phyloP scores from a whole-genome alignment of 179 eudicot genomes.

The Nepenthes alata region DNA sequence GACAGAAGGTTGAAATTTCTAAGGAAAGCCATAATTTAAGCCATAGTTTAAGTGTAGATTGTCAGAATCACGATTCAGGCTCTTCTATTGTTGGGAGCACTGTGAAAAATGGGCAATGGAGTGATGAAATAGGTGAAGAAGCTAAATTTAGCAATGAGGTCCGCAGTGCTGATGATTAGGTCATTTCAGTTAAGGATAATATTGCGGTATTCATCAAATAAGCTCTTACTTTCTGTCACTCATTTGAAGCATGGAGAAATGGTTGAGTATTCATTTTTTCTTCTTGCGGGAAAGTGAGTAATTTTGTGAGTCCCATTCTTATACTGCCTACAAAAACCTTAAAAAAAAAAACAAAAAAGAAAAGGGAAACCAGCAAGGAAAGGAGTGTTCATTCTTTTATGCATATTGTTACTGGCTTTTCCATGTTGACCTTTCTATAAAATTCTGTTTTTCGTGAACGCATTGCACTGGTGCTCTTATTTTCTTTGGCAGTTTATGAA shows the following conservation, averaged over 20 bases:
- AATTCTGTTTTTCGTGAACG: too few species aligned
- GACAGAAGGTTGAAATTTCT: constrained; percentile 13
- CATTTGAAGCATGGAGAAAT: neutral
- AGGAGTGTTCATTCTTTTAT: too few species aligned
- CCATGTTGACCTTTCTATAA: too few species aligned
- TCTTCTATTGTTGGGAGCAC: constrained; percentile 5
- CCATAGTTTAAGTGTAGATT: constrained; percentile 6
- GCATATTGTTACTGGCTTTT: too few species aligned
- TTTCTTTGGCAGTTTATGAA: too few species aligned
- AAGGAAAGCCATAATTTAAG: constrained; percentile 17
- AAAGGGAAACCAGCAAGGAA: too few species aligned
- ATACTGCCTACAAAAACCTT: too few species aligned
- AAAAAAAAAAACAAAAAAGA: too few species aligned
- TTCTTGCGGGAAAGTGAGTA: neutral
- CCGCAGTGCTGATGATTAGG: constrained; percentile 7
- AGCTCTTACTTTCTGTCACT: constrained; percentile 1
- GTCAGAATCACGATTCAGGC: constrained; percentile 7
- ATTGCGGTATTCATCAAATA: constrained; percentile 13
- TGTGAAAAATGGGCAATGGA: constrained; percentile 9
- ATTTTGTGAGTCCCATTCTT: too few species aligned
- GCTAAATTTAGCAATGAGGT: constrained; percentile 5
- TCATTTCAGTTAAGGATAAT: constrained; percentile 9
- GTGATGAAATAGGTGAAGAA: constrained; percentile 12
- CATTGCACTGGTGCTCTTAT: too few species aligned
- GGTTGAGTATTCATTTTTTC: too few species aligned